Evolutionary conservation across 441 rosid genomes (phyloP).

Genomic region (Populus hybrid): DNA sequence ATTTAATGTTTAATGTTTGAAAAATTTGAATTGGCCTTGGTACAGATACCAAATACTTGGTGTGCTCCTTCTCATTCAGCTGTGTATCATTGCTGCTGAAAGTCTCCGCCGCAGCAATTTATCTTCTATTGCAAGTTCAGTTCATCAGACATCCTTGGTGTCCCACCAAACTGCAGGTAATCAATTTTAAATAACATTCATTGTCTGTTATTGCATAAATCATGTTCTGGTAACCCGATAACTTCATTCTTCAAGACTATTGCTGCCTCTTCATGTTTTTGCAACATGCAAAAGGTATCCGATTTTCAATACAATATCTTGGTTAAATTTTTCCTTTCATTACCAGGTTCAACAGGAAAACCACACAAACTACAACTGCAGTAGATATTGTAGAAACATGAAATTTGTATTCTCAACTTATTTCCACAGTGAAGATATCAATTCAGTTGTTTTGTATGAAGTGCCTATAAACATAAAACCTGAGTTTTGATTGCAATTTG

Average conservation of each 20-base stretch:
- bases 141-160: constrained; percentile 63
- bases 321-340: neutral
- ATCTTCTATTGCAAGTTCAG: constrained; percentile 76
- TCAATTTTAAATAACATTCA: constrained; percentile 4
- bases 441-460: neutral
- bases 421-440: neutral
- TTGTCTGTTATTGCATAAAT: neutral
- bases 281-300: neutral
- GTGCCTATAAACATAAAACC: constrained; percentile 3
- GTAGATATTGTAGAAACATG: neutral
- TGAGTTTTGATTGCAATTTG: neutral
- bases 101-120: constrained; percentile 76
- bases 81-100: constrained; percentile 88
- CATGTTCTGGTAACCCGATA: neutral
- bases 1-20: constrained; percentile 9
- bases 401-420: constrained; percentile 9
- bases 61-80: constrained; percentile 81
- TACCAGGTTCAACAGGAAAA: neutral
- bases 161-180: constrained; percentile 63
- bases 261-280: constrained; percentile 2
- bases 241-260: constrained; percentile 2
- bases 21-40: constrained; percentile 25
- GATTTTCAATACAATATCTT: neutral
- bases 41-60: constrained; percentile 92
- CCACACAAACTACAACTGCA: neutral